Evolutionary conservation across 106 monocot species (phyloP), one percentile per base, ranked within the genome.

Genomic region (Iris macrosiphon): DNA sequence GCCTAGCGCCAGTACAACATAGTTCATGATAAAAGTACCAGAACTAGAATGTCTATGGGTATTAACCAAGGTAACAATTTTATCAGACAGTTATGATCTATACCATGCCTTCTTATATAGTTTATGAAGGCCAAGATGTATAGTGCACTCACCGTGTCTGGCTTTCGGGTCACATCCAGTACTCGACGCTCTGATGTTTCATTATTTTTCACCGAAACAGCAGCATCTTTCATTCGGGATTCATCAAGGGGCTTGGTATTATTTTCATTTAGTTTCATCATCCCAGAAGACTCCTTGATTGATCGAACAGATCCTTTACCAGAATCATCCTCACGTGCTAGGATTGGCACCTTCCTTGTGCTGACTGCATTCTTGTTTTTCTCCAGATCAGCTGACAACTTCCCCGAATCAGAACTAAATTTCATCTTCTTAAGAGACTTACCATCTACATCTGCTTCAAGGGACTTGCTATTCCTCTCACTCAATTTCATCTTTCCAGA

Each of bases 151-250:
- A 68, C 67, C 25, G 28, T 30, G 28, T 63, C 63, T 20, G 62
- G 63, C 30, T 38, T 75, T 28, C 50, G 31, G 30, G 27, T 63
- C 12, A 69, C 75, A 57, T 68, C 75, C 37, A 63, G 3, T 6
- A 27, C 32, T 11, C 52, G 40, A 62, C 16, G 10, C 11, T n/a
- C 27, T 33, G 23, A 9, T 41, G 61, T 42, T 32, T 33, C 47
- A 20, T 49, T 31, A 19, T 50, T 49, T 47, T 56, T 57, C 29
- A 31, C 54, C 20, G 14, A n/a, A 35, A 30, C 3, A 66, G 32
- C 8, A 41, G 10, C 24, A 32, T n/a, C n/a, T n/a, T n/a, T n/a
- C n/a, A n/a, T n/a, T n/a, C n/a, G n/a, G n/a, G n/a, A n/a, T n/a
- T n/a, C 61, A 49, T 66, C 54, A 29, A 43, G 6, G 24, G 29